Evolutionary conservation across 2,329 filamentous ascomycete genomes (phyloP).

Genomic region (Arthrobotrys entomopaga): DNA sequence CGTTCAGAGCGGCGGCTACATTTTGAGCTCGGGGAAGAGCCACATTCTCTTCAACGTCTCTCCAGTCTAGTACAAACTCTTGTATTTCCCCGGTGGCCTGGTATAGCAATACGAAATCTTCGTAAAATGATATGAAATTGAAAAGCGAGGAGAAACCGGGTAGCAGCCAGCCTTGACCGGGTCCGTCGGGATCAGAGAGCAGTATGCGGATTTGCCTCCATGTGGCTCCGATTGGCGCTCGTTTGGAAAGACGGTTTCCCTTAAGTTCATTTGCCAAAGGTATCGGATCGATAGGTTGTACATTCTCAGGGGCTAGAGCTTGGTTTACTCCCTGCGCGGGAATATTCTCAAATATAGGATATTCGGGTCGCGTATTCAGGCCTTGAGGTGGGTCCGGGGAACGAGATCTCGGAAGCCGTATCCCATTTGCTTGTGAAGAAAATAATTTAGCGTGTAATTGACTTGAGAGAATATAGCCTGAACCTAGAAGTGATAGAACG

Average conservation of each 20-base stretch:
- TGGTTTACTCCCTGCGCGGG: no score
- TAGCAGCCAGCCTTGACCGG: background rate
- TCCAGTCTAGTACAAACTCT: background rate
- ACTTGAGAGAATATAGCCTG: slow-evolving; percentile 5
- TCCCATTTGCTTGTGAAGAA: background rate
- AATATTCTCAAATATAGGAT: no score
- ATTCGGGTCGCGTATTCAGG: background rate
- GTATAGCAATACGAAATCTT: background rate
- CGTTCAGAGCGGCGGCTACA: background rate
- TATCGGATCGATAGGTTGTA: no score
- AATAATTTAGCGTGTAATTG: background rate
- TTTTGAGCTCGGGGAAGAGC: background rate
- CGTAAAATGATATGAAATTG: slow-evolving; percentile 21
- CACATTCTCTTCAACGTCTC: background rate
- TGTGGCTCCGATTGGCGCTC: slow-evolving; percentile 10
- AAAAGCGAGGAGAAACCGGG: slow-evolving; percentile 1
- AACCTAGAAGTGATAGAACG: background rate
- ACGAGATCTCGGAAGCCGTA: background rate
- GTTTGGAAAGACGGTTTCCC: slow-evolving; percentile 10
- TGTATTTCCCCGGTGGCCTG: background rate
- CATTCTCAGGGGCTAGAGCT: no score
- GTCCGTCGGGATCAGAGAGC: slow-evolving; percentile 1
- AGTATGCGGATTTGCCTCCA: slow-evolving; percentile 29
- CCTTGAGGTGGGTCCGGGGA: background rate
- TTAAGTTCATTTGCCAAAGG: background rate